Percentiles rank a stretch among this genome's conserved stretches.
Conservation (phyloP, 1,284 basidiomycete genomes). For the Fomitopsis palustris region DNA sequence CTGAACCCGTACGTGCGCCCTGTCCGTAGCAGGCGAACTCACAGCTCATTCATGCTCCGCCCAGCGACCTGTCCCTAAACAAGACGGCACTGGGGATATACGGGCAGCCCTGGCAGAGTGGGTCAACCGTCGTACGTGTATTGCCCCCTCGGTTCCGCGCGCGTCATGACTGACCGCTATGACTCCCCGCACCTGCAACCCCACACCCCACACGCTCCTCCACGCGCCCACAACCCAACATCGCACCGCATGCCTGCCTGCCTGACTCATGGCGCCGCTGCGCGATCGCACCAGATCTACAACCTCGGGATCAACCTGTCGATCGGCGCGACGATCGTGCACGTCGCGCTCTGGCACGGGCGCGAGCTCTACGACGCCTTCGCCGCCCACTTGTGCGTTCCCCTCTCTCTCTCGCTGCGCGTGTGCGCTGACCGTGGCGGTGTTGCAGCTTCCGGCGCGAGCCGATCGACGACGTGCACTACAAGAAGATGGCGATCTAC, state of each 20-base stretch:
- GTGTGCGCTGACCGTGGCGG: neutral
- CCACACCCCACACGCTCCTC: neutral
- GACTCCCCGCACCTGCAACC: neutral
- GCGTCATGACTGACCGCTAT: neutral
- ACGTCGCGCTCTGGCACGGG: conserved; percentile 49
- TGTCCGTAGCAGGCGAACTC: too few relatives aligned
- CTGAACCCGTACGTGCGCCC: conserved; percentile 2
- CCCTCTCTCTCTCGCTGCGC: neutral
- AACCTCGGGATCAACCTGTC: conserved; percentile 20
- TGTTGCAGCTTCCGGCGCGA: neutral
- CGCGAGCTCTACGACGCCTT: conserved; percentile 25
- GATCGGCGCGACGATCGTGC: conserved; percentile 25
- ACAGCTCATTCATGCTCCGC: neutral
- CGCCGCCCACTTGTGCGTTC: conserved; percentile 20
- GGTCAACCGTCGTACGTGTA: conserved; percentile 5
- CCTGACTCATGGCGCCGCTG: neutral
- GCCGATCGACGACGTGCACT: conserved; percentile 7
- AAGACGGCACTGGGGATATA: conserved; percentile 6
- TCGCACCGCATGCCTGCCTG: neutral
- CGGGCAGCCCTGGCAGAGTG: conserved; percentile 10
- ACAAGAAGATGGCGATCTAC: conserved; percentile 2
- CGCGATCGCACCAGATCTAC: conserved; percentile 10
- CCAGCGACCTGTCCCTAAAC: conserved; percentile 4
- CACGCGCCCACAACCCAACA: neutral
- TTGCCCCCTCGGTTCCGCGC: neutral